These are phyloP conservation scores for Asterionellopsis glacialis DNA, from an alignment of 108 stramenopile genomes.

Conservation along the genomic window DNA sequence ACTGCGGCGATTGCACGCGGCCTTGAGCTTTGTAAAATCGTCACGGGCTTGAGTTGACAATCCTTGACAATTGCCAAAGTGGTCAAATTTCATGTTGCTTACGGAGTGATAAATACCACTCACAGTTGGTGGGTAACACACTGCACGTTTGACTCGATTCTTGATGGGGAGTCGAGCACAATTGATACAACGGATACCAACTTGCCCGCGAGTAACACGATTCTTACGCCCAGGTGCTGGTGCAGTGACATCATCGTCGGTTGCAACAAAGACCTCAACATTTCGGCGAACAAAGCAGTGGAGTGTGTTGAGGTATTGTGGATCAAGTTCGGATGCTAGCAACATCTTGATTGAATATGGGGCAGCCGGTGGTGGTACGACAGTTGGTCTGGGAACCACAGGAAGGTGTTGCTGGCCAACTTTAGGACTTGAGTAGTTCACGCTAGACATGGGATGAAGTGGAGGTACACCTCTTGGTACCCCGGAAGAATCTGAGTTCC, in stretches of 20 bases:
- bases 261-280: constrained; percentile 50
- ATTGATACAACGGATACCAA: constrained; percentile 49
- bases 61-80: constrained; percentile 30
- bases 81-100: constrained; percentile 60
- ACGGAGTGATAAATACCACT: constrained; percentile 42
- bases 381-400: too few species aligned
- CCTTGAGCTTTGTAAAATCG: constrained; percentile 19
- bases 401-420: too few species aligned
- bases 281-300: constrained; percentile 63
- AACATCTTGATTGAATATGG: background rate
- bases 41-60: constrained; percentile 12
- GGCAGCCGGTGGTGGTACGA: too few species aligned
- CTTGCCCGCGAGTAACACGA: constrained; percentile 36
- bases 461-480: too few species aligned
- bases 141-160: constrained; percentile 40
- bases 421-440: too few species aligned
- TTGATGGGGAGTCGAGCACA: constrained; percentile 23
- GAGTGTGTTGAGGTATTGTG: constrained; percentile 33
- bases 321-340: constrained; percentile 15
- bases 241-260: constrained; percentile 27
- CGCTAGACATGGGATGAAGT: too few species aligned
- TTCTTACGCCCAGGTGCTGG: constrained; percentile 52
- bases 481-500: too few species aligned
- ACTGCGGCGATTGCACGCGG: constrained; percentile 14
- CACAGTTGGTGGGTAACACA: constrained; percentile 44